Evolutionary conservation across 2,329 filamentous ascomycete species (phyloP).

Genomic region (Polychaeton citri): DNA sequence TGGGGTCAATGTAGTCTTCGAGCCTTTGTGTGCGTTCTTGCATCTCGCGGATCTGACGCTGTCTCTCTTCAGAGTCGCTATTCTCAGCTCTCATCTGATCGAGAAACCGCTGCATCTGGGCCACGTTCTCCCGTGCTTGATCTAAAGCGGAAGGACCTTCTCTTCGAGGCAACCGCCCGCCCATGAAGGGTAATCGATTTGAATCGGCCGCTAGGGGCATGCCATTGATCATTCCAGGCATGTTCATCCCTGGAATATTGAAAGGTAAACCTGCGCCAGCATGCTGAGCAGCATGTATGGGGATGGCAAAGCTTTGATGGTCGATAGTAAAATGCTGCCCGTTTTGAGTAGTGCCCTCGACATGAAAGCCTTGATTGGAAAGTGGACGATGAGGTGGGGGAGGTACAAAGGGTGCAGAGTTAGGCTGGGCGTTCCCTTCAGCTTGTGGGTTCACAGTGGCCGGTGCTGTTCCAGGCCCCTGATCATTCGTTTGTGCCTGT

Average conservation of each 20-base stretch:
- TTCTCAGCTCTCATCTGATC: conserved; percentile 12
- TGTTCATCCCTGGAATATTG: neutral
- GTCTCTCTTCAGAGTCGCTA: conserved; percentile 9
- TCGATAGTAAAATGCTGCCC: conserved; percentile 18
- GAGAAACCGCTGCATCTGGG: conserved; percentile 18
- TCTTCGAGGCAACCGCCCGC: neutral
- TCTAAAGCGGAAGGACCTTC: conserved; percentile 15
- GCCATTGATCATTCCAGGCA: neutral
- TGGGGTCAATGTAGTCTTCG: conserved; percentile 19
- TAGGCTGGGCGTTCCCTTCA: neutral
- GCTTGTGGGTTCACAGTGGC: neutral
- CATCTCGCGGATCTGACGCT: conserved; percentile 9
- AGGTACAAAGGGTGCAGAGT: neutral
- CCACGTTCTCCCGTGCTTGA: conserved; percentile 17
- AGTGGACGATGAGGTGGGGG: conserved; percentile 6
- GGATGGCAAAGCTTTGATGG: conserved; percentile 13
- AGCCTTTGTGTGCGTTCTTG: conserved; percentile 12
- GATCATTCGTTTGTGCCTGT: conserved; percentile 5
- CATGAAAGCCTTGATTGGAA: conserved; percentile 14
- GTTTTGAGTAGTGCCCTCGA: conserved; percentile 16
- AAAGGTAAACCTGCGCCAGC: conserved; percentile 4
- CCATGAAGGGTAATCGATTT: neutral
- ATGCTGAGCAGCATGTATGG: conserved; percentile 1
- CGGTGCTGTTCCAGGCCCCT: conserved; percentile 4
- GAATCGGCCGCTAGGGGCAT: neutral